A percentile compares a stretch with the other conserved stretches of the same genome.
Conservation (phyloP, 176 grass and related monocot species). For the Oryza officinalis region DNA sequence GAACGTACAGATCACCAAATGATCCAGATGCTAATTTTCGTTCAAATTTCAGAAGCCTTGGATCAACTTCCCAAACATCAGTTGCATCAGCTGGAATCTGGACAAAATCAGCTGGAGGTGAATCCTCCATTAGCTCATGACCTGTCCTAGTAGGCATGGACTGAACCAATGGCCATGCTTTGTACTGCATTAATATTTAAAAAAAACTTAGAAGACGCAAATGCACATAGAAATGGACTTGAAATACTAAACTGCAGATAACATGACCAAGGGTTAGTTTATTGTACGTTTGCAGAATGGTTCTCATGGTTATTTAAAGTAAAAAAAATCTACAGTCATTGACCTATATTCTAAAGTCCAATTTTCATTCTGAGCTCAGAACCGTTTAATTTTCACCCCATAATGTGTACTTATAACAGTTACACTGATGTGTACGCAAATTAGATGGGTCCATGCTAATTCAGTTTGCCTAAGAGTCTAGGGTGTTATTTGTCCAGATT, state of each 20-base stretch:
- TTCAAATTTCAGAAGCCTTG: constrained; percentile 75
- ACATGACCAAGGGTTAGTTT: not conserved
- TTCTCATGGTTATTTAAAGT: not conserved
- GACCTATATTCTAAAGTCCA: not conserved
- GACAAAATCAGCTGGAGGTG: constrained; percentile 49
- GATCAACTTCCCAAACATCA: constrained; percentile 92
- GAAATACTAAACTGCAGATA: not conserved
- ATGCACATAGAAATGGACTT: constrained; percentile 19
- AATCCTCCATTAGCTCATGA: constrained; percentile 37
- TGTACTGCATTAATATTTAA: constrained; percentile 55
- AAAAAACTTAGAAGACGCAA: constrained; percentile 18
- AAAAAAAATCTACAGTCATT: not conserved
- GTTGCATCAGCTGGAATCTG: constrained; percentile 70
- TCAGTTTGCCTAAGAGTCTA: not conserved
- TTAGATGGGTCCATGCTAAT: not conserved
- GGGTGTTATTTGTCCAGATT: not conserved
- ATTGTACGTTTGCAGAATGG: not conserved
- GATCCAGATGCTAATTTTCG: constrained; percentile 74
- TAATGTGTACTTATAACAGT: no score
- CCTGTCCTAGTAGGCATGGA: constrained; percentile 52
- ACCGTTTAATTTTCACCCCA: not conserved
- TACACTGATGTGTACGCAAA: not conserved
- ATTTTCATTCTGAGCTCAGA: not conserved
- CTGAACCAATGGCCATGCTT: constrained; percentile 53
- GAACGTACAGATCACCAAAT: constrained; percentile 85